Evolutionary conservation across 306 rosid genomes (phyloP).

Genomic region (Castanea crenata): DNA sequence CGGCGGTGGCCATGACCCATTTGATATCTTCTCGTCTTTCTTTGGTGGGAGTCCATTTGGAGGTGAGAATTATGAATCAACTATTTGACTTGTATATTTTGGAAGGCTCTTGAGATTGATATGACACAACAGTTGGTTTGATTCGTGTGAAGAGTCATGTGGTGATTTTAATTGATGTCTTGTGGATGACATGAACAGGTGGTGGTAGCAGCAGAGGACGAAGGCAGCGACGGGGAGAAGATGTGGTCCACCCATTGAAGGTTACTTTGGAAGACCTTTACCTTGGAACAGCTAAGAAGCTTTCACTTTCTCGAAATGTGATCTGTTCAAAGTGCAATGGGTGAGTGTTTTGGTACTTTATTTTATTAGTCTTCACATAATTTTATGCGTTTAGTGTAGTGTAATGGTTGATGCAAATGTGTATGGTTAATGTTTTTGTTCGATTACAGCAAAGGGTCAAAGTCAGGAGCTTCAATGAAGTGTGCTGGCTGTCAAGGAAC

Average conservation of each 20-base stretch:
- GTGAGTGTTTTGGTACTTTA: conserved; percentile 30
- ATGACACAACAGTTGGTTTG: neutral
- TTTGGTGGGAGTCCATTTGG: conserved; percentile 65
- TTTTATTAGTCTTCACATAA: neutral
- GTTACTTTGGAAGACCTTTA: conserved; percentile 81
- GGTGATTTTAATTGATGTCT: neutral
- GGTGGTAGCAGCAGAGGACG: conserved; percentile 73
- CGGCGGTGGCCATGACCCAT: conserved; percentile 74
- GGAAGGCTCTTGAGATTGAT: neutral
- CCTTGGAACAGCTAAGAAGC: conserved; percentile 72
- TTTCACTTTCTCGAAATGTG: conserved; percentile 68
- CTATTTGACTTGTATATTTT: neutral
- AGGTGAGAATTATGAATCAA: conserved; percentile 20
- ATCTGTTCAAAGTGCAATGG: conserved; percentile 80
- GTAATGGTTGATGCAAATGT: neutral
- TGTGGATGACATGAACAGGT: conserved; percentile 31
- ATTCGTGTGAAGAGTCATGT: neutral
- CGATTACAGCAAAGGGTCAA: conserved; percentile 69
- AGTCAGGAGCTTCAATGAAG: conserved; percentile 65
- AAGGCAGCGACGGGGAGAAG: conserved; percentile 82
- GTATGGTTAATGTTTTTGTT: neutral
- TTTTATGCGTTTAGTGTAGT: neutral
- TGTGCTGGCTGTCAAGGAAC: conserved; percentile 79
- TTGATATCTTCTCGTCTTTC: conserved; percentile 74
- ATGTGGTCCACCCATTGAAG: conserved; percentile 71